Conservation (phyloP, 148 eudicot genomes). For the Arbutus unedo region DNA sequence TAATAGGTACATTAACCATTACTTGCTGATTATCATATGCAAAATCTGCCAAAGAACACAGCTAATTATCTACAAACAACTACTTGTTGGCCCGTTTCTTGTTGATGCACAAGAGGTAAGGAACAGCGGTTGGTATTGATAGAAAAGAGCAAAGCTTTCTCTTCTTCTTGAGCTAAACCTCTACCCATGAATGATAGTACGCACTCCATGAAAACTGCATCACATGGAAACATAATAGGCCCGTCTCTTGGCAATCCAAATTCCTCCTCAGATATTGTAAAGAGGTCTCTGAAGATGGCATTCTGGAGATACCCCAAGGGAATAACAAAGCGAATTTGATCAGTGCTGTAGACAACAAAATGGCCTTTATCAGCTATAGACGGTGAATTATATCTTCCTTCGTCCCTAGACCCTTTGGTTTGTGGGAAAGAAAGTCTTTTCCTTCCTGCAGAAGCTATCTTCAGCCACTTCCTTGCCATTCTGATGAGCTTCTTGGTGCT, state of each 20-base stretch:
- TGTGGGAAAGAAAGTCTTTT: slow-evolving; percentile 25
- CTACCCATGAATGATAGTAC: slow-evolving; percentile 28
- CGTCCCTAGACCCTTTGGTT: not conserved
- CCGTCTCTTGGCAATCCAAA: slow-evolving; percentile 38
- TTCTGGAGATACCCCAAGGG: slow-evolving; percentile 32
- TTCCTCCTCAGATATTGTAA: slow-evolving; percentile 46
- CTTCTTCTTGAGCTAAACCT: slow-evolving; percentile 15
- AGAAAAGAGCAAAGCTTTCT: slow-evolving; percentile 25
- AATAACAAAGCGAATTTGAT: slow-evolving; percentile 27
- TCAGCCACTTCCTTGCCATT: slow-evolving; percentile 40
- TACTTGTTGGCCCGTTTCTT: slow-evolving; percentile 34
- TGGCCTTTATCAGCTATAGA: slow-evolving; percentile 32
- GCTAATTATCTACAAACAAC: not conserved
- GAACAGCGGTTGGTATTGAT: slow-evolving; percentile 3
- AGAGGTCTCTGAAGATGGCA: slow-evolving; percentile 29
- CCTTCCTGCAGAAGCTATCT: slow-evolving; percentile 24
- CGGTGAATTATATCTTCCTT: not conserved
- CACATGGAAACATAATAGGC: slow-evolving; percentile 46
- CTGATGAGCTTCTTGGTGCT: slow-evolving; percentile 38
- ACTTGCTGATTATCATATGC: not conserved
- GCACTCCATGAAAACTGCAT: slow-evolving; percentile 30
- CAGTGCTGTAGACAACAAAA: slow-evolving; percentile 31
- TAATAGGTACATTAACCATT: not conserved
- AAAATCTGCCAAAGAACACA: not conserved
- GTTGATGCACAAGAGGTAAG: not conserved